phyloP scores from a whole-genome alignment of 2,329 filamentous ascomycete species.

The Botrytis pseudocinerea region DNA sequence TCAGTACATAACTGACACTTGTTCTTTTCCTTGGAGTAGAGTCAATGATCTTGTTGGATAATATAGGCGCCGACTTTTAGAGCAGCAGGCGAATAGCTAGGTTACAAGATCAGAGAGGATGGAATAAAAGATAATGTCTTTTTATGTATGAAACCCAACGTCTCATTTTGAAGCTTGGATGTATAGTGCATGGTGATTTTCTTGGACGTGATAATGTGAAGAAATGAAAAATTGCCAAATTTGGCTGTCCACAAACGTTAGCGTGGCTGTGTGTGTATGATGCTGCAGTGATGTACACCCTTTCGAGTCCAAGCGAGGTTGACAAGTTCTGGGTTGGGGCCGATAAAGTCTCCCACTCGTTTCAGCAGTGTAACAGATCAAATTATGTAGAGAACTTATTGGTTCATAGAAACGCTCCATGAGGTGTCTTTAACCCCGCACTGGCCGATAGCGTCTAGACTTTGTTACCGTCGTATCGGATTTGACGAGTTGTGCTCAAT shows the following conservation, averaged over 20 bases:
- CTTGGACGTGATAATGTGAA: background rate
- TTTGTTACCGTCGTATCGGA: slow-evolving; percentile 8
- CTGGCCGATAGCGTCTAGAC: slow-evolving; percentile 16
- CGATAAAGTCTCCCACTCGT: slow-evolving; percentile 1
- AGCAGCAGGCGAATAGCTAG: slow-evolving; percentile 25
- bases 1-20: slow-evolving; percentile 24
- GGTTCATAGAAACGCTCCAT: background rate
- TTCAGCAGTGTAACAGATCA: slow-evolving; percentile 20
- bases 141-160: slow-evolving; percentile 16
- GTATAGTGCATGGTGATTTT: slow-evolving; percentile 11
- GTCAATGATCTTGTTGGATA: slow-evolving; percentile 23
- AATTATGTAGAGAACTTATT: background rate
- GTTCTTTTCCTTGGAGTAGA: slow-evolving; percentile 3
- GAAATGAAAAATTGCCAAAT: background rate
- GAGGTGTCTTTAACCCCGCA: background rate
- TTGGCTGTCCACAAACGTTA: slow-evolving; percentile 9
- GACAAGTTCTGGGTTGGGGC: background rate
- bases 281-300: background rate
- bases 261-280: slow-evolving; percentile 14
- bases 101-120: slow-evolving; percentile 25
- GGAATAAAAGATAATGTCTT: slow-evolving; percentile 29
- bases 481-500: slow-evolving; percentile 15
- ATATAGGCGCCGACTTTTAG: slow-evolving; percentile 25
- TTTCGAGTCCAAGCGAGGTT: slow-evolving; percentile 13
- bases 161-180: slow-evolving; percentile 11